Evolutionary conservation across 176 grass and related monocot species (phyloP).

Genomic region (Microstegium vimineum): DNA sequence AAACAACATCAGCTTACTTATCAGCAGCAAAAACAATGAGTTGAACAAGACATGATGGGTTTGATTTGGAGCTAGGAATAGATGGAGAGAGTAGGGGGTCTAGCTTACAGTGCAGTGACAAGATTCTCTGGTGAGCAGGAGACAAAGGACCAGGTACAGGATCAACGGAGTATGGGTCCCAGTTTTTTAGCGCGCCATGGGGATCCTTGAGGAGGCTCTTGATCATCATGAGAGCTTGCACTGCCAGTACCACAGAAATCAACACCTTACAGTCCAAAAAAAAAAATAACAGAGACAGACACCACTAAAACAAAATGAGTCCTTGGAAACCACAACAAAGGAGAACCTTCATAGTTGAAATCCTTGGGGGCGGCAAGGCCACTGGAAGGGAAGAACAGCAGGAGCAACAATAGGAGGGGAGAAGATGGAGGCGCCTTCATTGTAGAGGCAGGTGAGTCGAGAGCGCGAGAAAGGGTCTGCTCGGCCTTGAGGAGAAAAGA

Average conservation of each 20-base stretch:
- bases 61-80: neutral
- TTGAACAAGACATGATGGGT: neutral
- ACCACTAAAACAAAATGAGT: neutral
- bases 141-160: slow-evolving; percentile 75
- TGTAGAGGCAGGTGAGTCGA: neutral
- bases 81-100: neutral
- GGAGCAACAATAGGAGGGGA: neutral
- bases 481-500: neutral
- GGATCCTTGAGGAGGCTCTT: slow-evolving; percentile 70
- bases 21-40: no score
- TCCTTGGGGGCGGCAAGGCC: slow-evolving; percentile 72
- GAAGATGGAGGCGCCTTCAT: slow-evolving; percentile 20
- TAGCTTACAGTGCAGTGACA: slow-evolving; percentile 60
- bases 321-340: neutral
- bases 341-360: neutral
- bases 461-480: neutral
- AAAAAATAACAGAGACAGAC: neutral
- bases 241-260: slow-evolving; percentile 26
- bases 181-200: slow-evolving; percentile 58
- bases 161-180: slow-evolving; percentile 66
- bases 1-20: no score
- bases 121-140: slow-evolving; percentile 52
- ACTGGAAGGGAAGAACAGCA: slow-evolving; percentile 25
- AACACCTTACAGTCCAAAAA: neutral
- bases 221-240: slow-evolving; percentile 70